Base-by-base conservation (phyloP, 495 filamentous ascomycete species). In the Cudoniella acicularis region DNA sequence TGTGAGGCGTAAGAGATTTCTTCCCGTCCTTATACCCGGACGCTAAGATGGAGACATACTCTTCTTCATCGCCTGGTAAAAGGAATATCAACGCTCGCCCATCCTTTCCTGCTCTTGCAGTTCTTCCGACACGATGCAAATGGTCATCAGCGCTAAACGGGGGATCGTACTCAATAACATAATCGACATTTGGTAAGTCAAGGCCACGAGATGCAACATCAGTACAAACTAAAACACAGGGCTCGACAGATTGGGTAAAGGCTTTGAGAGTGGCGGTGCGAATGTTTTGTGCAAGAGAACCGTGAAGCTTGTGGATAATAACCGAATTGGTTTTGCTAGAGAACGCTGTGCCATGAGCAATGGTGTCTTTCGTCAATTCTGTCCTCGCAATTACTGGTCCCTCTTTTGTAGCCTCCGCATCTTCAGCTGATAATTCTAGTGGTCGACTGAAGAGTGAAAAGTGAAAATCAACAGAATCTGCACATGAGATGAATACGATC, bases 401-500 rank as follows among this genome's bases (percentile, higher is more conserved):
- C n/a, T 63, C 49, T 4, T 41, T 22, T 10, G 49, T 27, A 13
- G 43, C 23, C 18, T 63, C 62, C 11, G 10, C 54, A 21, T 55
- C 53, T 20, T 59, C 57, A 1, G 27, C 16, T n/a, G 54, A 27
- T 4, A 67, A 56, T 41, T 72, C 61, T 51, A 75, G 72, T 27
- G 65, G 51, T 11, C 82, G 74, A 25, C 84, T 85, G 61, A 98
- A 86, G n/a, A 96, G 72, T 49, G 95, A 87, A 65, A 91, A 98
- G 68, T 96, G 92, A 69, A 96, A 98, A 67, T 98, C 91, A 48
- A 98, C 94, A 10, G 89, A 93, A 66, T 98, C 95, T 16, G 94
- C 92, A 65, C 95, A 98, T 1, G 92, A 95, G 41, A 98, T 89
- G 72, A 98, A 98, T 51, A 98, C 83, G 60, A 98, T 96, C 2